A percentile compares a stretch with the other conserved stretches of the same genome.
Evolutionary conservation across 192 early-diverging fungal genomes (phyloP).

Genomic region (Cladochytrium replicatum): DNA sequence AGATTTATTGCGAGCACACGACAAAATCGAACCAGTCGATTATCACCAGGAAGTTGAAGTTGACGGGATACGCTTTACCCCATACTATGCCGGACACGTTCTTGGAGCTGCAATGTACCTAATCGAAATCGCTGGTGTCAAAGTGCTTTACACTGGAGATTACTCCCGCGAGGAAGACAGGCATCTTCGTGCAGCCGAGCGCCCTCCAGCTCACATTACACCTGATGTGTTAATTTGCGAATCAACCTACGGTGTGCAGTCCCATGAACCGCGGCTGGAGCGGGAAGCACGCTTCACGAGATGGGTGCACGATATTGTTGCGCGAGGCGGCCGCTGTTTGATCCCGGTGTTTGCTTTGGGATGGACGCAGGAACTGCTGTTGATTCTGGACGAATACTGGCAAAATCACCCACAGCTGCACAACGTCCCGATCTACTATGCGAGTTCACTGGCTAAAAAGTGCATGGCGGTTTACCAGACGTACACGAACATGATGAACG

Average conservation of each 20-base stretch:
- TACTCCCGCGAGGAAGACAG: conserved; percentile 99
- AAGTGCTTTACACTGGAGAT: conserved; percentile 94
- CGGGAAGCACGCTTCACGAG: conserved; percentile 84
- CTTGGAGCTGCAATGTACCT: conserved; percentile 96
- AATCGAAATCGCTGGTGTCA: conserved; percentile 62
- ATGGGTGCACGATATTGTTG: conserved; percentile 46
- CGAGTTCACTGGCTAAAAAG: conserved; percentile 86
- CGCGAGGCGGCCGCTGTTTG: conserved; percentile 75
- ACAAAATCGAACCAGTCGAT: conserved; percentile 89
- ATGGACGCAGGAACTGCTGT: conserved; percentile 87
- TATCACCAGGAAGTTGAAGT: conserved; percentile 94
- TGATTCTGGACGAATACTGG: conserved; percentile 99
- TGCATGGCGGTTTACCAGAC: conserved; percentile 96
- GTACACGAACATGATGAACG: conserved; percentile 98
- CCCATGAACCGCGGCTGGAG: conserved; percentile 86
- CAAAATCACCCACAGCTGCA: conserved; percentile 67
- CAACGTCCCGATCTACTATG: conserved; percentile 90
- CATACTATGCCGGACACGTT: conserved; percentile 89
- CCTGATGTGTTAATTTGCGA: conserved; percentile 94
- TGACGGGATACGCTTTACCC: conserved; percentile 78
- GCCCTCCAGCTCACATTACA: conserved; percentile 60
- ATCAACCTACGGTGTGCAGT: conserved; percentile 93
- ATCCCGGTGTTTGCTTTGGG: conserved; percentile 97
- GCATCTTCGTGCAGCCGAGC: conserved; percentile 93
- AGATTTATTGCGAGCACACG: conserved; percentile 69